Evolutionary conservation across 305 asterid genomes (phyloP).

Genomic region (Rubia balearica): DNA sequence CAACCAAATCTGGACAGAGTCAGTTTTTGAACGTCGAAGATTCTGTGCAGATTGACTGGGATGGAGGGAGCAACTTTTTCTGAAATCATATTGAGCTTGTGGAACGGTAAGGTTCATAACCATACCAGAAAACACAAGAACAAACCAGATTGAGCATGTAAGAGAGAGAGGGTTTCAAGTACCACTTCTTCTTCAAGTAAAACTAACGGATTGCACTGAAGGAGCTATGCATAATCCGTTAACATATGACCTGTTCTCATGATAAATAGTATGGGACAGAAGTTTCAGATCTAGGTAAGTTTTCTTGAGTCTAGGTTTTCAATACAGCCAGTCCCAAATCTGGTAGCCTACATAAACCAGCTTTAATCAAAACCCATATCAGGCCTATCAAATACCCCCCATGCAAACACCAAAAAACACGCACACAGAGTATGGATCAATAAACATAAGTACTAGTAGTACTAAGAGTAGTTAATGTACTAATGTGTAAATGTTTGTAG

Average conservation of each 20-base stretch:
- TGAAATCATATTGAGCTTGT: too few relatives aligned
- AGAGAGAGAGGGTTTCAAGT: background rate
- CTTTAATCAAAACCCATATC: conserved; percentile 31
- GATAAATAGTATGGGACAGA: conserved; percentile 23
- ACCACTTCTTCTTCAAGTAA: background rate
- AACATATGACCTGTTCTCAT: conserved; percentile 5
- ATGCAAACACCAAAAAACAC: background rate
- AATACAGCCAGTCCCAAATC: conserved; percentile 34
- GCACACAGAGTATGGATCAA: background rate
- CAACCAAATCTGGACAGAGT: too few relatives aligned
- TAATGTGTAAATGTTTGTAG: conserved; percentile 6
- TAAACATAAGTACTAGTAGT: background rate
- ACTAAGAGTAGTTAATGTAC: too few relatives aligned
- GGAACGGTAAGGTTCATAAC: too few relatives aligned
- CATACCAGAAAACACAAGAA: too few relatives aligned
- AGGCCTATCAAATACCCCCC: conserved; percentile 12
- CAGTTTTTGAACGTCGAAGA: too few relatives aligned
- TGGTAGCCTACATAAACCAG: conserved; percentile 23
- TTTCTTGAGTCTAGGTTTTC: conserved; percentile 28
- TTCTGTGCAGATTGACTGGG: too few relatives aligned
- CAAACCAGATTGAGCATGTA: background rate
- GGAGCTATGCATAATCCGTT: conserved; percentile 16
- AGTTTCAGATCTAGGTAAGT: conserved; percentile 30
- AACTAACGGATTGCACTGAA: conserved; percentile 3
- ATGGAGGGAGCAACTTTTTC: too few relatives aligned